Evolutionary conservation across 805 yeast genomes (phyloP).

Genomic region (Lipomyces chichibuensis): DNA sequence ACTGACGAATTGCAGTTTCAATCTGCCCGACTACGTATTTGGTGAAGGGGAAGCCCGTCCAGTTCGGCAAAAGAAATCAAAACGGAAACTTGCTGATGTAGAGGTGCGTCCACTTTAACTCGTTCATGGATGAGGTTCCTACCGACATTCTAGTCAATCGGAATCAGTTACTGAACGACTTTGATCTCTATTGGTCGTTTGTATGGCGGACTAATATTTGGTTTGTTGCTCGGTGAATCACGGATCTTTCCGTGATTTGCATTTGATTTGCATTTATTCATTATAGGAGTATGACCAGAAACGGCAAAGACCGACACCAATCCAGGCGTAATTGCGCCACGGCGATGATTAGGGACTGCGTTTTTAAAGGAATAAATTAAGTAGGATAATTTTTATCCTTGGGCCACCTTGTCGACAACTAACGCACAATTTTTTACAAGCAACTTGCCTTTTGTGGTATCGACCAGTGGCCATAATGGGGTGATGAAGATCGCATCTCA

Average conservation of each 20-base stretch:
- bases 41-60: slow-evolving; percentile 80
- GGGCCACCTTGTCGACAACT: background rate
- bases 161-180: background rate
- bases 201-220: slow-evolving; percentile 6
- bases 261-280: slow-evolving; percentile 1
- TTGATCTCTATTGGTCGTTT: background rate
- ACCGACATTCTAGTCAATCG: background rate
- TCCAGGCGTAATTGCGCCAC: slow-evolving; percentile 17
- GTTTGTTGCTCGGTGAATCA: background rate
- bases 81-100: slow-evolving; percentile 40
- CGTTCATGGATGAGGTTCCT: background rate
- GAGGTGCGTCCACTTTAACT: slow-evolving; percentile 21
- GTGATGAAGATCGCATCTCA: background rate
- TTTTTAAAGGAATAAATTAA: background rate
- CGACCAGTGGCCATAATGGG: background rate
- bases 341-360: background rate
- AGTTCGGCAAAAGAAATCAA: slow-evolving; percentile 57
- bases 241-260: slow-evolving; percentile 1
- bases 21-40: slow-evolving; percentile 83
- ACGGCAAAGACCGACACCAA: slow-evolving; percentile 22
- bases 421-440: background rate
- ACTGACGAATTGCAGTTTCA: slow-evolving; percentile 48
- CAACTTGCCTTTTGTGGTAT: background rate
- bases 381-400: background rate
- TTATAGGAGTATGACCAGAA: slow-evolving; percentile 15